Evolutionary conservation across 73 alveolate species (phyloP), one percentile per base, ranked within the genome.

Genomic region (Durusdinium trenchii): DNA sequence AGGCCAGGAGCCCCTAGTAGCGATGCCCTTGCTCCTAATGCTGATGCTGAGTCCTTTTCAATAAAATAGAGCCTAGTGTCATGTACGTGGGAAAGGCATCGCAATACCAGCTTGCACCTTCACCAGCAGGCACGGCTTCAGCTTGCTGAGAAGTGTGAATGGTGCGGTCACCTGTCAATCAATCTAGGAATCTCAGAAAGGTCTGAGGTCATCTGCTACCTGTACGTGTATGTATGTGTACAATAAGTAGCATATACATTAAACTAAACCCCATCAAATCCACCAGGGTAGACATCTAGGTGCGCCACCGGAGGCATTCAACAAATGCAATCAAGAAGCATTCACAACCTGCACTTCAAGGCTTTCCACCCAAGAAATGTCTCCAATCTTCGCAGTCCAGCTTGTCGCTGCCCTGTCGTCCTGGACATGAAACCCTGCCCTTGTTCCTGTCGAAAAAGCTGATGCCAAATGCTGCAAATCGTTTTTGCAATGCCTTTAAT

Each of bases 321-420:
- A n/a, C n/a, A n/a, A n/a, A 3, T 20, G 1, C 14, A 23, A 62
- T 14, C 92, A 18, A 82, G 94, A 36, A n/a, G 38, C 94, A n/a
- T 91, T 91, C 76, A 91, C 60, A 87, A 91, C 98, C 46, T 91
- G 98, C 57, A 91, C 98, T 40, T 91, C 98, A 75, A 91, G 45
- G 76, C 78, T 91, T 76, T 91, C 98, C 43, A 91, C 98, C 98
- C 98, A 91, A 32, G 98, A 91, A 3, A 91, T 76, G 45, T 91
- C 98, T 0, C 98, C 98, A 10, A 91, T 69, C 47, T 48, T 67
- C 36, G 98, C 98, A 0, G 98, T 91, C 98, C 98, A 91, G 82
- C 98, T 91, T 47, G 98, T 91, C 43, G 46, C 98, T 4, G 98
- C 89, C 46, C 98, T 36, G 51, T 61, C 78, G 30, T 91, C 98